Base-by-base conservation (phyloP, 2,329 filamentous ascomycete genomes). In the Paecilomyces variotii region DNA sequence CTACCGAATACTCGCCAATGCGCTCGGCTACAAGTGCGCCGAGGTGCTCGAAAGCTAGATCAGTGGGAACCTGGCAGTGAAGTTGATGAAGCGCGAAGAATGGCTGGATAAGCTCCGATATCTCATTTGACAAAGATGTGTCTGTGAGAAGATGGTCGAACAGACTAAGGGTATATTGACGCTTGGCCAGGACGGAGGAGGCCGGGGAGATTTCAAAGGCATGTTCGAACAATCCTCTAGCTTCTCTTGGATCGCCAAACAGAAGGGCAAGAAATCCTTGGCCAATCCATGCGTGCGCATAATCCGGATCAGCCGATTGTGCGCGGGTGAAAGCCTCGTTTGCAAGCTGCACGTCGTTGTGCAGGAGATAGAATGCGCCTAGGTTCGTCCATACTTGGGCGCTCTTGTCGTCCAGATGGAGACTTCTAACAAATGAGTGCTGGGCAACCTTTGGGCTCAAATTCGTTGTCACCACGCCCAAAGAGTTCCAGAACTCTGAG, bases 401-500 rank as follows among this genome's bases (percentile, higher is more conserved):
- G 63, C 87, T 95, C 61, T 90, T 80, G 72, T 99, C 93, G 68
- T 97, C 95, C 14, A 99, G 79, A 72, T 95, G 89, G n/a, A 99
- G 74, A 64, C 92, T 96, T 65, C 95, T 83, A 11, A 96, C 88
- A 66, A 99, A 93, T 0, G 94, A 86, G 72, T 99, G 95, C 72
- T 99, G 94, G 0, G 94, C 87, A 1, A 99, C 90, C 58, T 88
- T 86, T 0, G 92, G 88, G 68, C 90, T 97, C 64, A 97, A 82
- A 53, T 85, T 85, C 62, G 90, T 92, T 1, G 94, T 97, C 27
- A 90, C 91, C 2, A 97, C 90, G 55, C 93, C 94, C 2, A 99
- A 81, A 0, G 94, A 88, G 69, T 97, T 97, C 94, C 94, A 99
- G 72, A 97, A 97, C 65, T 97, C 93, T 0, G 90, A 80, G 69